Evolutionary conservation across 805 yeast genomes (phyloP), one percentile per base, ranked within the genome.

Genomic region (Candida tallmaniae): DNA sequence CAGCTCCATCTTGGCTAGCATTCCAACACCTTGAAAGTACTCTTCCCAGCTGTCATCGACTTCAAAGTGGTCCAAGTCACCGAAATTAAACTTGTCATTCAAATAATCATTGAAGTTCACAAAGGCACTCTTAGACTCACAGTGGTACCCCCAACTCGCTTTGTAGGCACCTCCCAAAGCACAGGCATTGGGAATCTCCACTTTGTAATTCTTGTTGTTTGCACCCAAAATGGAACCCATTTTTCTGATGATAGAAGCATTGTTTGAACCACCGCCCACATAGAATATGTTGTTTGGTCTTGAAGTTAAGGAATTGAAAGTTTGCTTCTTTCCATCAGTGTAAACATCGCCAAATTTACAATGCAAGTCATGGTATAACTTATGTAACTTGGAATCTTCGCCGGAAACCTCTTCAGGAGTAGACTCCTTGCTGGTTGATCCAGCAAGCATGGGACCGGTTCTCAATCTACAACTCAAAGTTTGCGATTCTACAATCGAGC

Each of bases 161-260:
- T 84, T 83, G 60, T 73, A 84, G 27, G 94, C 90, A 4, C 96
- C 95, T 17, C 96, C 96, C 23, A 85, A 57, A 0, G 96, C 96
- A 68, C 96, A 88, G 1, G 96, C 93, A 58, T 88, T 88, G 6
- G 90, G 78, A 30, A 85, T 74, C 48, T 84, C 88, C 24, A 83
- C 79, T 40, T 76, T 74, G 53, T 59, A 84, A 41, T 82, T 78
- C 1, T 89, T 93, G 22, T 64, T 53, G 2, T 66, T 58, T 0
- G 84, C 78, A 4, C 88, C 89, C 23, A 88, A 57, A 6, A 88
- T 78, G 9, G 79, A 65, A 8, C 88, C 78, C 65, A 84, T 81
- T 44, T 76, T 80, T 14, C 60, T 56, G 21, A 87, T 78, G 34
- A 88, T 81, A 18, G 86, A 73, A 14, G 52, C 42, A 54, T 89